Evolutionary conservation across 495 filamentous ascomycete genomes (phyloP).

Genomic region (Podospora appendiculata): DNA sequence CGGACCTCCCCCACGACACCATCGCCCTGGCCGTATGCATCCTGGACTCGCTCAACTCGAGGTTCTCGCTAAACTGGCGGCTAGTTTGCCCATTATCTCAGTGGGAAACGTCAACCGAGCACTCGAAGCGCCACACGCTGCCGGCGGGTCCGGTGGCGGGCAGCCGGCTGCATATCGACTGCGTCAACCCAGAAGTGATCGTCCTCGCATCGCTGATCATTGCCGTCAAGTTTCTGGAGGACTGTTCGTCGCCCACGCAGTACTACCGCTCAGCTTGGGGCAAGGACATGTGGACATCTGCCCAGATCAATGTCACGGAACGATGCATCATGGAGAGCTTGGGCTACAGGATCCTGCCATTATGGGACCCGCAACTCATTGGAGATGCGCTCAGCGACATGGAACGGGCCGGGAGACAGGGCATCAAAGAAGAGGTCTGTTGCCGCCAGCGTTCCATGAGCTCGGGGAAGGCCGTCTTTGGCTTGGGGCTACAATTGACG

Average conservation of each 20-base stretch:
- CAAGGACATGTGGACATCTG: conserved; percentile 39
- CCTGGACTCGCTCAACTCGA: conserved; percentile 46
- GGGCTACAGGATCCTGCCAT: conserved; percentile 41
- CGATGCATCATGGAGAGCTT: conserved; percentile 48
- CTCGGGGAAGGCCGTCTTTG: conserved; percentile 25
- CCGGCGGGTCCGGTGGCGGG: conserved; percentile 20
- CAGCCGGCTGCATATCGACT: conserved; percentile 43
- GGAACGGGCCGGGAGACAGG: conserved; percentile 41
- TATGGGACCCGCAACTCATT: conserved; percentile 41
- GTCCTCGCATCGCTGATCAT: conserved; percentile 42
- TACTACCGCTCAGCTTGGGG: conserved; percentile 39
- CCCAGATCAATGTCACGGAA: conserved; percentile 49
- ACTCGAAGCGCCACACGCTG: conserved; percentile 38
- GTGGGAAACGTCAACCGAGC: conserved; percentile 5
- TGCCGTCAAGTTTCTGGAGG: conserved; percentile 46
- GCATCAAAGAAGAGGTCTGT: conserved; percentile 7
- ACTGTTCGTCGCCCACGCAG: conserved; percentile 34
- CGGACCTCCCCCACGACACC: conserved; percentile 40
- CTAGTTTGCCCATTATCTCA: conserved; percentile 36
- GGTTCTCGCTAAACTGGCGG: conserved; percentile 47
- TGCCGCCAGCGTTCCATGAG: conserved; percentile 25
- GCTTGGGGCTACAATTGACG: conserved; percentile 31
- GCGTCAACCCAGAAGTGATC: conserved; percentile 45
- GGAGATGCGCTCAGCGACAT: conserved; percentile 44
- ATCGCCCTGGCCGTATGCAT: conserved; percentile 48